Evolutionary conservation across 768 basidiomycete species (phyloP), one percentile per base, ranked within the genome.

Genomic region (Exidia glandulosa): DNA sequence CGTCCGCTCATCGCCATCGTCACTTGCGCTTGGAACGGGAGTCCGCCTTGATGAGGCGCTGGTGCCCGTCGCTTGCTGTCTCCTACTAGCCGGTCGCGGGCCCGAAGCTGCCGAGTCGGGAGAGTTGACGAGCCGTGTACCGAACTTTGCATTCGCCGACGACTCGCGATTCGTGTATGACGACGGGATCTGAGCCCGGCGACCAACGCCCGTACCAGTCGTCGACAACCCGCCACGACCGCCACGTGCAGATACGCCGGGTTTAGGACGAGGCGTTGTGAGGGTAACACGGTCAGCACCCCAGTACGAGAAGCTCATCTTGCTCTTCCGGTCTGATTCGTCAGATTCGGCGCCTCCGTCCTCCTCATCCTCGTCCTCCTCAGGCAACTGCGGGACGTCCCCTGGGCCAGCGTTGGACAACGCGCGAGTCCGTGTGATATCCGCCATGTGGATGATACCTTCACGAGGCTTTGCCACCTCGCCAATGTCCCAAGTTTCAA

Each of bases 241-340:
- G n/a, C 52, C 33, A 65, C 74, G 68, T 30, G 63, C 27, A n/a
- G 69, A 63, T 29, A 71, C 70, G 59, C 71, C 71, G 36, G 72
- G 71, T 68, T 85, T 87, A 66, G 85, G 69, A 41, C 83, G 71
- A 2, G 90, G 88, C 65, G 88, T 88, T 70, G 90, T 88, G 25
- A 93, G 81, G 1, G 90, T 93, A 66, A 93, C 81, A 73, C 90
- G 90, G 75, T 93, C 90, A 32, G 90, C 90, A 29, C 90, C 90
- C 89, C 90, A 92, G 68, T 92, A 94, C 4, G 89, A 91, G 73
- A 92, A 92, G 75, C 88, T 89, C 90, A 92, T 91, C 71, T 91
- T 92, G 77, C 86, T 89, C 76, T 90, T 88, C 74, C 85, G 82
- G 70, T 91, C 90, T 12, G 88, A 91, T 66, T 91, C 88, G 64